Conservation (phyloP, 352 stramenopile species). For the Phytophthora niederhauseri region DNA sequence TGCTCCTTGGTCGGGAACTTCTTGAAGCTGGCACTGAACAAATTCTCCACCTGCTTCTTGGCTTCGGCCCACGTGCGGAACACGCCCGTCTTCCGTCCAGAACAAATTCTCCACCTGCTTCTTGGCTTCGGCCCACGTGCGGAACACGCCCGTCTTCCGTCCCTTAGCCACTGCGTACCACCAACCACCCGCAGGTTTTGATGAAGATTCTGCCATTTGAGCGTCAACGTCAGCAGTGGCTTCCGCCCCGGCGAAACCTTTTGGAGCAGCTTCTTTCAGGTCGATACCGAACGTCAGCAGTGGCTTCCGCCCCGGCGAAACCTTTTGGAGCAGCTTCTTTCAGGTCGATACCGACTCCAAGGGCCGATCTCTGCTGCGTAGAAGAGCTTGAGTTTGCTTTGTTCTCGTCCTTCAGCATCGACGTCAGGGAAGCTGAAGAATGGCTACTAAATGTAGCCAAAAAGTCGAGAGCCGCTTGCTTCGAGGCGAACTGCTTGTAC, state of each 20-base stretch:
- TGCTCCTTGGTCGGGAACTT: conserved; percentile 57
- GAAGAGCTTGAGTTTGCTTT: background rate
- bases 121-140: conserved; percentile 59
- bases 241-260: conserved; percentile 3
- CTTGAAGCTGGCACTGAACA: conserved; percentile 61
- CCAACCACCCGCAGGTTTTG: conserved; percentile 6
- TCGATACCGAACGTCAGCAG: conserved; percentile 2
- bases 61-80: conserved; percentile 62
- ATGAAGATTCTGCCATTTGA: conserved; percentile 9
- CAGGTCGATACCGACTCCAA: background rate
- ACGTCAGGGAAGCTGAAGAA: conserved; percentile 4
- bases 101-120: conserved; percentile 57
- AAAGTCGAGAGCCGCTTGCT: conserved; percentile 22
- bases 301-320: conserved; percentile 4
- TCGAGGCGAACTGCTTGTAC: conserved; percentile 24
- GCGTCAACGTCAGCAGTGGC: conserved; percentile 1
- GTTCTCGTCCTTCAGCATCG: conserved; percentile 11
- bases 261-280: conserved; percentile 4
- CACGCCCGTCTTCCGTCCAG: conserved; percentile 53
- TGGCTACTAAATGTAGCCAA: conserved; percentile 9
- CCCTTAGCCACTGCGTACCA: conserved; percentile 70
- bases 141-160: conserved; percentile 56
- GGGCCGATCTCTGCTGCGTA: conserved; percentile 5
- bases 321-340: conserved; percentile 2
- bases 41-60: conserved; percentile 57